phyloP scores from a whole-genome alignment of 2,329 filamentous ascomycete genomes.

The Xylariaceae sp. region DNA sequence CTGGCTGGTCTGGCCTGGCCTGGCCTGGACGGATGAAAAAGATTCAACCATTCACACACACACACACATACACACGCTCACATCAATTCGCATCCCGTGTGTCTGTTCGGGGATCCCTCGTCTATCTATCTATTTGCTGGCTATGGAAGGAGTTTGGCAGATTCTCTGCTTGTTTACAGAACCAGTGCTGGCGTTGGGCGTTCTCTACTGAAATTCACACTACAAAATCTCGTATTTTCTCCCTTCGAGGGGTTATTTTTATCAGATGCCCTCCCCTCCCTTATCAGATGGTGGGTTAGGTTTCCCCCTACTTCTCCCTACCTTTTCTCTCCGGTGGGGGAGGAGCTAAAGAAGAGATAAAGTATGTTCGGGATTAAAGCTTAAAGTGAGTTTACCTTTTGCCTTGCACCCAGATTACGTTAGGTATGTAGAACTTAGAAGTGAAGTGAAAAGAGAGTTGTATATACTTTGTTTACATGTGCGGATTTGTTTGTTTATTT shows the following conservation, averaged over 20 bases:
- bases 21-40: too few species aligned
- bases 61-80: neutral
- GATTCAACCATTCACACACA: neutral
- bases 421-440: too few species aligned
- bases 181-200: conserved; percentile 5
- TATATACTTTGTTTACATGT: too few species aligned
- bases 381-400: too few species aligned
- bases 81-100: neutral
- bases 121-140: neutral
- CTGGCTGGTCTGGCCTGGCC: neutral
- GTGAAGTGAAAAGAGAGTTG: too few species aligned
- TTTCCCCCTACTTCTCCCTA: neutral
- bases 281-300: neutral
- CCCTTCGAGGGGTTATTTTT: neutral
- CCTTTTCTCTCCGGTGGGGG: neutral
- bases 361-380: too few species aligned
- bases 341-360: neutral
- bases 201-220: too few species aligned
- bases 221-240: neutral
- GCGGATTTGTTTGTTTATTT: too few species aligned
- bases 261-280: neutral
- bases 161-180: neutral
- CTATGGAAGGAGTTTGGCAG: neutral
- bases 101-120: neutral
- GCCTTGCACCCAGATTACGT: too few species aligned